Evolutionary conservation across 116 monocot species (phyloP), one percentile per base, ranked within the genome.

Genomic region (Trichopus zeylanicus): DNA sequence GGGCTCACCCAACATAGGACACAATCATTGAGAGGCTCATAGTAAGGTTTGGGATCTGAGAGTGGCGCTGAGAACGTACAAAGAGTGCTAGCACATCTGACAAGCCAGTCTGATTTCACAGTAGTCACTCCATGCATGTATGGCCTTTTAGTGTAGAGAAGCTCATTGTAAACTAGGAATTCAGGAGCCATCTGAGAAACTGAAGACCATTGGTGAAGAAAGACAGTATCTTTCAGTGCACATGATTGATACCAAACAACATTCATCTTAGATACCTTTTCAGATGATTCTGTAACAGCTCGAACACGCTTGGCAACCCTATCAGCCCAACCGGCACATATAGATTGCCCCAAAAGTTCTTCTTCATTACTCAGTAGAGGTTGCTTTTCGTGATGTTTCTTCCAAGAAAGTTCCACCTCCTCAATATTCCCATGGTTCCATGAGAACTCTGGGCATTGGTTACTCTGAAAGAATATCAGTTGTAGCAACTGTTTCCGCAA

Each of bases 241-340:
- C 73, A 82, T 29, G 92, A 87, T 31, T 79, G 78, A 30, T 98
- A 98, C 4, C 66, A 63, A 68, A 69, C 51, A 29, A 80, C 68
- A 46, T 51, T 82, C 23, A 32, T 55, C 62, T 80, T 91, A 33
- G 35, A 52, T 22, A 85, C 80, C 26, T 73, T 65, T 24, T 84
- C 78, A 39, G 76, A 79, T 22, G 72, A 37, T 3, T 51, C 48
- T 22, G 70, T 39, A 66, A 71, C 18, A 19, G 51, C 57, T 19
- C 62, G 70, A 24, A 80, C 38, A 4, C 82, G 79, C 72, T 85
- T 91, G 31, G 98, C 84, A 16, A 98, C 82, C 55, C 92, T 70
- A 60, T 98, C 91, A 22, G 82, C 91, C 98, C 98, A 98, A 27
- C 98, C 98, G 54, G 98, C 82, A 73, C 91, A 87, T 55, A 98